Percentiles rank a stretch among this genome's conserved stretches.
phyloP scores from a whole-genome alignment of 768 basidiomycete species.

The Russula earlei region DNA sequence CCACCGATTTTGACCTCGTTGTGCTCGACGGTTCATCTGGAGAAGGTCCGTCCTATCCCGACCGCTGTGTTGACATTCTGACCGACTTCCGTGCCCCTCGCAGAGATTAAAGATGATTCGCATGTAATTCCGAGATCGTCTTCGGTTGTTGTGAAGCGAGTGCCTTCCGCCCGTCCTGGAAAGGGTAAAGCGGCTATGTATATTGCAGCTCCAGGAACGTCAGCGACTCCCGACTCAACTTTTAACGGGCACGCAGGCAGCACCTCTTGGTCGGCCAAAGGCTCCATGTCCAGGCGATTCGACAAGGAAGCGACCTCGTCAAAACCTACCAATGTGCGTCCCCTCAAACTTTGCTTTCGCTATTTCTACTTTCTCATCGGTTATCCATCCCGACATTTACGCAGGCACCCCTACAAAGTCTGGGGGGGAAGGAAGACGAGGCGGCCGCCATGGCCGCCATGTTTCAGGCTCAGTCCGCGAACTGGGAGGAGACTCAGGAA shows the following conservation, averaged over 20 bases:
- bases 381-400: slow-evolving; percentile 13
- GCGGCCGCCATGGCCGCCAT: slow-evolving; percentile 96
- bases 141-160: slow-evolving; percentile 85
- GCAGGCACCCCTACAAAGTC: slow-evolving; percentile 29
- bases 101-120: slow-evolving; percentile 89
- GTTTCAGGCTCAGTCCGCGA: slow-evolving; percentile 88
- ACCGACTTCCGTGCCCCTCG: not conserved
- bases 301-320: slow-evolving; percentile 49
- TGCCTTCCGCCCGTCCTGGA: slow-evolving; percentile 73
- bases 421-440: slow-evolving; percentile 58
- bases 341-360: not conserved
- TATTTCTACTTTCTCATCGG: not conserved
- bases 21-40: slow-evolving; percentile 77
- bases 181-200: slow-evolving; percentile 79
- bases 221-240: slow-evolving; percentile 30
- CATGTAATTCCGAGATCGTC: slow-evolving; percentile 90
- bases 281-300: slow-evolving; percentile 75
- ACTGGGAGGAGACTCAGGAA: slow-evolving; percentile 99
- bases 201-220: slow-evolving; percentile 38
- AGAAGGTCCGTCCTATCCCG: slow-evolving; percentile 53
- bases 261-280: slow-evolving; percentile 51
- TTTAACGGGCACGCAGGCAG: slow-evolving; percentile 21
- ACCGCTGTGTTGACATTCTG: not conserved
- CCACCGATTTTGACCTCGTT: slow-evolving; percentile 91
- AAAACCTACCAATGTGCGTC: not conserved